These are phyloP conservation scores for Litsea cubeba DNA, from an alignment of 164 flowering plant genomes.

Conservation along the genomic window DNA sequence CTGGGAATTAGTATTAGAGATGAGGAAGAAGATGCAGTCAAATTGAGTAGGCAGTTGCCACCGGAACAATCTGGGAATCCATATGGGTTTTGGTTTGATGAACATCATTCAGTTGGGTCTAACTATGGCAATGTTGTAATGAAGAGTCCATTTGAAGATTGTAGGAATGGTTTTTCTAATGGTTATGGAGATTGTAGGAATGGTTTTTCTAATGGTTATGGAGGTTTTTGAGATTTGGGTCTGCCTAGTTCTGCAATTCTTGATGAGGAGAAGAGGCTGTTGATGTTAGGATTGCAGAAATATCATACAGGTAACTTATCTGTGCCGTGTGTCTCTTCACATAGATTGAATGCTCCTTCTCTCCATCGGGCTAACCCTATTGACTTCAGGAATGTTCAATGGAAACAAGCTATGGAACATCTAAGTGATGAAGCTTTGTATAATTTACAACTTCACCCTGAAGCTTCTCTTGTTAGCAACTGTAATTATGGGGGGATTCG, in stretches of 20 bases:
- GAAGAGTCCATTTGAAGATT: constrained; percentile 10
- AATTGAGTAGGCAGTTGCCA: neutral
- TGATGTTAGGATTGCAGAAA: constrained; percentile 15
- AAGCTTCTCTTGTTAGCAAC: constrained; percentile 6
- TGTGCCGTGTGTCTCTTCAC: constrained; percentile 5
- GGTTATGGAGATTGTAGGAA: constrained; percentile 19
- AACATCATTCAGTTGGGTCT: neutral
- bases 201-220: constrained; percentile 11
- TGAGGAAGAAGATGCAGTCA: constrained; percentile 1
- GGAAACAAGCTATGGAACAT: neutral
- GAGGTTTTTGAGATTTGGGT: neutral
- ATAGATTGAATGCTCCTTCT: constrained; percentile 11
- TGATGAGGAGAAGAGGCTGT: constrained; percentile 9
- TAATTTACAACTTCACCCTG: constrained; percentile 6
- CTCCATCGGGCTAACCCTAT: constrained; percentile 2
- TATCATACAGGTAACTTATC: constrained; percentile 11
- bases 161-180: constrained; percentile 10
- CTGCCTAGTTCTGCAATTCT: neutral
- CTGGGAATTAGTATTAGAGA: constrained; percentile 33
- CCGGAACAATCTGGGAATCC: constrained; percentile 3
- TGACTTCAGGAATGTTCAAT: constrained; percentile 8
- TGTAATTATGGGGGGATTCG: constrained; percentile 12
- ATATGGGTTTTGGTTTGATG: constrained; percentile 19
- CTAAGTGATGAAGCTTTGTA: constrained; percentile 5
- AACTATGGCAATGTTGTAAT: constrained; percentile 16